Conservation (phyloP, 1,284 basidiomycete species). For the Fomitopsis schrenkii region DNA sequence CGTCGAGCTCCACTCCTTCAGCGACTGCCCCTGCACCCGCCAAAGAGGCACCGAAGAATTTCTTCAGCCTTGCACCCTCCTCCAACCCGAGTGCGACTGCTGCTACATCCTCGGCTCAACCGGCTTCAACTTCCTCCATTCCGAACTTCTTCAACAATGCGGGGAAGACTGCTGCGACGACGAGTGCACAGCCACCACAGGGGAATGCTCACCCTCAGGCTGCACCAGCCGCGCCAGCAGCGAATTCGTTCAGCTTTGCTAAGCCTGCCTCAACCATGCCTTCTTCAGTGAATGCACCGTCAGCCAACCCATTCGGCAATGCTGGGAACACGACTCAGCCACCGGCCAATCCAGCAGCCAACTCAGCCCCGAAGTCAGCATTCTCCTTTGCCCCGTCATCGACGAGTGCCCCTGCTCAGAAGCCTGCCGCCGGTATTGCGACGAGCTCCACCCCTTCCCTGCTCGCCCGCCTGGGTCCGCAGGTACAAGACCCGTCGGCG, state of each 20-base stretch:
- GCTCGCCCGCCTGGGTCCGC: not conserved
- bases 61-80: slow-evolving; percentile 8
- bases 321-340: not conserved
- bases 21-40: slow-evolving; percentile 6
- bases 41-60: slow-evolving; percentile 9
- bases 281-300: not conserved
- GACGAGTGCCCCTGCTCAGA: not conserved
- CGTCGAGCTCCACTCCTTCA: slow-evolving; percentile 1
- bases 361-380: slow-evolving; percentile 6
- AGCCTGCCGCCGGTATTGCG: not conserved
- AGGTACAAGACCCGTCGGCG: slow-evolving; percentile 1
- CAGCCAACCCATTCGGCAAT: not conserved
- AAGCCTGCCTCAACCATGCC: not conserved
- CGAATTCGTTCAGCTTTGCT: not conserved
- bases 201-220: not conserved
- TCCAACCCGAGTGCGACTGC: slow-evolving; percentile 13
- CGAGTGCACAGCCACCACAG: not conserved
- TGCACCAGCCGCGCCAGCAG: not conserved
- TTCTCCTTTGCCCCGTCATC: slow-evolving; percentile 13
- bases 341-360: slow-evolving; percentile 1
- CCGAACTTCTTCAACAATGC: slow-evolving; percentile 20
- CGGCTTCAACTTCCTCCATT: slow-evolving; percentile 9
- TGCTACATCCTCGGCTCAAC: not conserved
- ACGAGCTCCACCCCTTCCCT: not conserved
- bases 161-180: not conserved